Percentiles rank a stretch among this genome's conserved stretches.
phyloP scores from a whole-genome alignment of 805 yeast species.

The Saitoella complicata region DNA sequence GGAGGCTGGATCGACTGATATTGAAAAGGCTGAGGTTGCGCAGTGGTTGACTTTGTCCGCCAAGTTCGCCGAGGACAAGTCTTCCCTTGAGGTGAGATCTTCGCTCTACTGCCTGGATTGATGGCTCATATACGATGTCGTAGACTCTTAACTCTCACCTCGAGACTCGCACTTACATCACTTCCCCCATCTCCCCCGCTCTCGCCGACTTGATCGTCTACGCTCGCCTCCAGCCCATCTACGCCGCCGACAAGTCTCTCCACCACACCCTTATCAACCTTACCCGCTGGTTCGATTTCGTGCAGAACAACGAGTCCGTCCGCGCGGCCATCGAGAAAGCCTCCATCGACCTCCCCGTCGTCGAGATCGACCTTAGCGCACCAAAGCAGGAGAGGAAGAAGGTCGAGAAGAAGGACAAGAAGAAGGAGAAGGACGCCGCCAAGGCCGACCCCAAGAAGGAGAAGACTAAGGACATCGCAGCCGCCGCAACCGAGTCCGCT shows the following conservation, averaged over 20 bases:
- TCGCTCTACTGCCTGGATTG: too few relatives aligned
- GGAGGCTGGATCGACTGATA: slow-evolving; percentile 17
- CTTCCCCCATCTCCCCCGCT: slow-evolving; percentile 15
- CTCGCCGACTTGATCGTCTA: slow-evolving; percentile 59
- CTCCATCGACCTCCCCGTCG: slow-evolving; percentile 36
- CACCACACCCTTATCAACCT: slow-evolving; percentile 39
- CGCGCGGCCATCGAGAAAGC: slow-evolving; percentile 38
- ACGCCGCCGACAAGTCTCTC: slow-evolving; percentile 30
- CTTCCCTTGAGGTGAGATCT: too few relatives aligned
- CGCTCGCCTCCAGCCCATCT: slow-evolving; percentile 45
- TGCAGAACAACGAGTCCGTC: slow-evolving; percentile 42
- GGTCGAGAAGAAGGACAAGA: slow-evolving; percentile 31
- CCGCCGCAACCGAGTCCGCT: slow-evolving; percentile 26
- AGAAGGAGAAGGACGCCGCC: slow-evolving; percentile 17
- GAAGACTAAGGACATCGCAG: slow-evolving; percentile 20
- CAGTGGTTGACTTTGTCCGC: slow-evolving; percentile 49
- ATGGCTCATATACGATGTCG: too few relatives aligned
- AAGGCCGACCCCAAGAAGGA: slow-evolving; percentile 20
- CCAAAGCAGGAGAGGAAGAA: slow-evolving; percentile 41
- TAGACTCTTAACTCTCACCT: too few relatives aligned
- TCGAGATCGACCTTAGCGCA: slow-evolving; percentile 46
- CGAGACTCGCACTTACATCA: too few relatives aligned
- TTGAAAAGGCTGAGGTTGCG: slow-evolving; percentile 13
- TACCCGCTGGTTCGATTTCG: slow-evolving; percentile 79
- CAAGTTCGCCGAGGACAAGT: slow-evolving; percentile 13